Conservation (phyloP, 768 basidiomycete species). For the Rhodotorula taiwanensis region DNA sequence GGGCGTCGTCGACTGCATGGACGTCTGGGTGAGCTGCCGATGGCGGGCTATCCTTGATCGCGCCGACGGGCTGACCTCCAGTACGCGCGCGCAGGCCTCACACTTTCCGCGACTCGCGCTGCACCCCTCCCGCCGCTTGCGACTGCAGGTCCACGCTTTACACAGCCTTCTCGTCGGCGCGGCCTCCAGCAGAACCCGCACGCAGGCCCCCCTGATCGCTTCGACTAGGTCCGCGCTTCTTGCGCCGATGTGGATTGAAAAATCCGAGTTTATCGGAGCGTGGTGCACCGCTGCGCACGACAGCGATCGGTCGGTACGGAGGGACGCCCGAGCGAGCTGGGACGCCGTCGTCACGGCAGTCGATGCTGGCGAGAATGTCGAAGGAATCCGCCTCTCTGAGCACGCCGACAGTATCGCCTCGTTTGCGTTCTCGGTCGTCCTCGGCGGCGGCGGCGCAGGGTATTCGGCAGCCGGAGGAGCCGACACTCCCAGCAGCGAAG, state of each 20-base stretch:
- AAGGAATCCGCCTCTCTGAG: slow-evolving; percentile 24
- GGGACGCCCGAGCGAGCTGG: slow-evolving; percentile 45
- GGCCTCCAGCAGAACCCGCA: slow-evolving; percentile 50
- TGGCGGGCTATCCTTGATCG: too few species aligned
- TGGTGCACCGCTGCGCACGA: slow-evolving; percentile 71
- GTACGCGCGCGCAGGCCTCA: slow-evolving; percentile 56
- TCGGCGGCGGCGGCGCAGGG: not conserved
- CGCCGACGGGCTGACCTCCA: not conserved
- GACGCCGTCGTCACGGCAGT: not conserved
- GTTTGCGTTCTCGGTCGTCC: slow-evolving; percentile 21
- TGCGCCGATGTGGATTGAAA: slow-evolving; percentile 51
- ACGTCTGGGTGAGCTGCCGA: slow-evolving; percentile 73
- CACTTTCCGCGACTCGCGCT: slow-evolving; percentile 74
- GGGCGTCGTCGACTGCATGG: slow-evolving; percentile 58
- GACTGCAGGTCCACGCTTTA: slow-evolving; percentile 55
- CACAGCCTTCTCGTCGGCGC: slow-evolving; percentile 58
- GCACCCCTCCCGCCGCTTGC: slow-evolving; percentile 71
- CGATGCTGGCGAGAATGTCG: not conserved
- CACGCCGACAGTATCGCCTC: slow-evolving; percentile 19
- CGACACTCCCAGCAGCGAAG: not conserved
- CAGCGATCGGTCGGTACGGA: slow-evolving; percentile 58
- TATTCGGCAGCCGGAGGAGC: not conserved
- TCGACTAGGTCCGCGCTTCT: slow-evolving; percentile 53
- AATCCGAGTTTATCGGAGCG: slow-evolving; percentile 58
- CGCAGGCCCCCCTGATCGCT: slow-evolving; percentile 42